Conservation (phyloP, 1,284 basidiomycete genomes). For the Moesziomyces sp. region DNA sequence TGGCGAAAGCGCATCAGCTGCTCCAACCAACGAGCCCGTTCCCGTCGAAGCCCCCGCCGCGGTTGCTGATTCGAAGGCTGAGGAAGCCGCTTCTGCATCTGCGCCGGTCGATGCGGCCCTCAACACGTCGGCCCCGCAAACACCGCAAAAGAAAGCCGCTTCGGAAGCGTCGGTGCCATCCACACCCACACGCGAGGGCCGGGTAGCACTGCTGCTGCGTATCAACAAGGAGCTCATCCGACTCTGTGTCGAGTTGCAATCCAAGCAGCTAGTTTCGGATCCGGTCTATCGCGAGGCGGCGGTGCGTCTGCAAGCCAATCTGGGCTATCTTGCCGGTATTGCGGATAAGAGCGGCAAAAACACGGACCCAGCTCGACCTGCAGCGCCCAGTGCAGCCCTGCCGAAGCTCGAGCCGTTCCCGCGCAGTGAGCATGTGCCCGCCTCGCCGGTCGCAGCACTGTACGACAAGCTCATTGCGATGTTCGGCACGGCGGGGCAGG, state of each 20-base stretch:
- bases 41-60: too few relatives aligned
- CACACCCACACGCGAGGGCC: constrained; percentile 35
- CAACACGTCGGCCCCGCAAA: constrained; percentile 7
- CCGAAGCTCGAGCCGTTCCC: constrained; percentile 47
- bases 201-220: constrained; percentile 47
- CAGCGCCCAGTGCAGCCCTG: constrained; percentile 19
- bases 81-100: too few relatives aligned
- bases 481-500: constrained; percentile 8
- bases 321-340: constrained; percentile 50
- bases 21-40: too few relatives aligned
- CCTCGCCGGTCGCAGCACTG: constrained; percentile 36
- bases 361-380: constrained; percentile 3
- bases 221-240: constrained; percentile 63
- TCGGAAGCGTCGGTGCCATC: constrained; percentile 17
- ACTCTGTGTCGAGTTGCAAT: constrained; percentile 51
- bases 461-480: constrained; percentile 42
- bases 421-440: constrained; percentile 25
- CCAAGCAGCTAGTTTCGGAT: constrained; percentile 33
- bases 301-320: constrained; percentile 47
- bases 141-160: constrained; percentile 15
- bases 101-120: too few relatives aligned
- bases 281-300: constrained; percentile 51
- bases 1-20: too few relatives aligned
- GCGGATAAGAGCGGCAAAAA: constrained; percentile 45
- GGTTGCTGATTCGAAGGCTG: too few relatives aligned